Base-by-base conservation (phyloP, 2,329 filamentous ascomycete species). In the Plectosphaerella cucumerina region DNA sequence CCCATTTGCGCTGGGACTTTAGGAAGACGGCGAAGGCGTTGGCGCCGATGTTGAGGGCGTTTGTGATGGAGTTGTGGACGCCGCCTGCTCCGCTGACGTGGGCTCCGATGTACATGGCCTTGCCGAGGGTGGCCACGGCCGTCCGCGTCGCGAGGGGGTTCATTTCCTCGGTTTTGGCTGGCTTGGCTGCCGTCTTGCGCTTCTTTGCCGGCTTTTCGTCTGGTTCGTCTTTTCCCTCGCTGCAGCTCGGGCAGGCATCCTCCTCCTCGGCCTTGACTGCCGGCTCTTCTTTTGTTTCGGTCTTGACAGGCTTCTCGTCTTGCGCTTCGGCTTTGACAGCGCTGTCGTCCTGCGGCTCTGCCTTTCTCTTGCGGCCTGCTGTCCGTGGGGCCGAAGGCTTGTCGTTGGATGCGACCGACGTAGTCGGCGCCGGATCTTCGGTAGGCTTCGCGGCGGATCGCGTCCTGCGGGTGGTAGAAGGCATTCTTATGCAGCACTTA, bases 1-100 rank as follows among this genome's bases (percentile, higher is more conserved):
- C 78, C 94, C 94, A 99, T 74, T 96, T 97, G 50, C 92, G 85
- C 68, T 99, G 94, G 0, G 90, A 96, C 67, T 97, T 97, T 59
- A 99, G 79, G 72, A 99, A 99, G 18, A 97, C 77, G 4, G 94
- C 94, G 60, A 97, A 96, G 10, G 92, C 84, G 65, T 97, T 99
- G 56, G 88, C 92, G 49, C 92, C 92, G 57, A 96, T 91, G 47
- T 90, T 81, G 2, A 86, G 65, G 43, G 87, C 82, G 60, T 96
- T 96, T 20, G 78, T 74, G 52, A 97, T 78, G 0, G 92, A 81
- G 67, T 97, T 97, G 51, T 97, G 91, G 1, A 97, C 89, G 49
- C 92, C 93, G 74, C 92, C 93, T 23, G 94, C 91, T 56, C 82
- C 85, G 68, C 88, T 94, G 54, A 97, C 90, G 67, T 99, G 94